Evolutionary conservation across 106 monocot genomes (phyloP).

Genomic region (Alisma plantagoaquatica): DNA sequence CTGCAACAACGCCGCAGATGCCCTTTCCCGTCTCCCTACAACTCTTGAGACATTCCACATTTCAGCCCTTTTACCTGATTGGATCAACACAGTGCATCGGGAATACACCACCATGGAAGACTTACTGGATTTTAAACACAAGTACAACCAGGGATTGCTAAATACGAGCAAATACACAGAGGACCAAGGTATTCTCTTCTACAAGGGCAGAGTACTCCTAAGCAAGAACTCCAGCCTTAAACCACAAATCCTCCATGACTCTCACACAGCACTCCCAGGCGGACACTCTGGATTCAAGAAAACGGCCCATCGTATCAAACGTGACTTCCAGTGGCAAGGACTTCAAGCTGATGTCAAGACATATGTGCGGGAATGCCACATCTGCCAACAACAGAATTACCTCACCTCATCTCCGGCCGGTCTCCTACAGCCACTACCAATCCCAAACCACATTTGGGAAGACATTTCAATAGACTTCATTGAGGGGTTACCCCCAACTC

Average conservation of each 20-base stretch:
- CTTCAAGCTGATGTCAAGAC: background rate
- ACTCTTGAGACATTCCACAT: too few species aligned
- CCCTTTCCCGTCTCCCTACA: background rate
- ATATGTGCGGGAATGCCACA: background rate
- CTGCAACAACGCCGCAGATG: background rate
- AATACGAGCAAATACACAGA: background rate
- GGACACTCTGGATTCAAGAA: background rate
- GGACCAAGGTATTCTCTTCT: too few species aligned
- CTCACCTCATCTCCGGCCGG: background rate
- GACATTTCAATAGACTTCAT: background rate
- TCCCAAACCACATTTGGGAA: background rate
- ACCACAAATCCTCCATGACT: background rate
- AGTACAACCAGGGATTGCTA: background rate
- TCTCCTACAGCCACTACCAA: background rate
- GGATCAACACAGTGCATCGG: background rate
- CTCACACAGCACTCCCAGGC: background rate
- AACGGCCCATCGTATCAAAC: background rate
- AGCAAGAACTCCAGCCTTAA: background rate
- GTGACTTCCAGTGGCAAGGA: background rate
- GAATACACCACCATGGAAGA: background rate
- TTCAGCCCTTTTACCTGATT: background rate
- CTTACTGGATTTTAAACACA: background rate
- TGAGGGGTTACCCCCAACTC: background rate
- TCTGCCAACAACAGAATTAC: background rate
- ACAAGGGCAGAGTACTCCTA: too few species aligned